These are phyloP conservation scores for Gossypium schwendimanii DNA, from an alignment of 441 rosid genomes.

Conservation along the genomic window DNA sequence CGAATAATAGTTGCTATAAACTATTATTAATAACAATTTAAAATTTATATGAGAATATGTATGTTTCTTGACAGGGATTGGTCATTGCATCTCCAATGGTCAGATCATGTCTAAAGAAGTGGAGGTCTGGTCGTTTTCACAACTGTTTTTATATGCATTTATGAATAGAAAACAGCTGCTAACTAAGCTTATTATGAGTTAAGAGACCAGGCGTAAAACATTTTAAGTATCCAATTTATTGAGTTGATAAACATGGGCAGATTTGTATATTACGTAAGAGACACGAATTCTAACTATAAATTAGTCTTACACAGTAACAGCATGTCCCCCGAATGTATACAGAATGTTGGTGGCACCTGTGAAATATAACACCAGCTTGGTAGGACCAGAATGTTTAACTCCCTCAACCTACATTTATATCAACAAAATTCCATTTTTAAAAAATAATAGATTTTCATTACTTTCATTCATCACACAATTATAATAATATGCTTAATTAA, in stretches of 20 bases:
- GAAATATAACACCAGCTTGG: conserved; percentile 52
- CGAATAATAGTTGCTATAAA: neutral
- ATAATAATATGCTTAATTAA: neutral
- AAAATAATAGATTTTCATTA: too few species aligned
- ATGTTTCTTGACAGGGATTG: conserved; percentile 1
- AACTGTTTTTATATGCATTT: neutral
- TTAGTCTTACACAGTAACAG: conserved; percentile 60
- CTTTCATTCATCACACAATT: neutral
- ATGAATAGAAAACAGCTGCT: neutral
- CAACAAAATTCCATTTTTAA: neutral
- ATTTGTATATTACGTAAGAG: conserved; percentile 27
- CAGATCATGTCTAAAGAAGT: conserved; percentile 23
- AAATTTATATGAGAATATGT: neutral
- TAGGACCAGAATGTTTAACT: conserved; percentile 57
- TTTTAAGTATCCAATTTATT: neutral
- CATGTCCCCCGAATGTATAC: conserved; percentile 71
- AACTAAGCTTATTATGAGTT: neutral
- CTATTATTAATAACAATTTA: neutral
- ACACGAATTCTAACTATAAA: conserved; percentile 17
- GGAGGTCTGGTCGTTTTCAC: conserved; percentile 34
- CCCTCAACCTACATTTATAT: conserved; percentile 40
- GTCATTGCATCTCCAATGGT: conserved; percentile 19
- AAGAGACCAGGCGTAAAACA: neutral
- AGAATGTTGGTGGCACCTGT: conserved; percentile 85
- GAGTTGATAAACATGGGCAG: neutral